These are phyloP conservation scores for Dioscorea dumetorum DNA, from an alignment of 106 monocot species.

Conservation along the genomic window DNA sequence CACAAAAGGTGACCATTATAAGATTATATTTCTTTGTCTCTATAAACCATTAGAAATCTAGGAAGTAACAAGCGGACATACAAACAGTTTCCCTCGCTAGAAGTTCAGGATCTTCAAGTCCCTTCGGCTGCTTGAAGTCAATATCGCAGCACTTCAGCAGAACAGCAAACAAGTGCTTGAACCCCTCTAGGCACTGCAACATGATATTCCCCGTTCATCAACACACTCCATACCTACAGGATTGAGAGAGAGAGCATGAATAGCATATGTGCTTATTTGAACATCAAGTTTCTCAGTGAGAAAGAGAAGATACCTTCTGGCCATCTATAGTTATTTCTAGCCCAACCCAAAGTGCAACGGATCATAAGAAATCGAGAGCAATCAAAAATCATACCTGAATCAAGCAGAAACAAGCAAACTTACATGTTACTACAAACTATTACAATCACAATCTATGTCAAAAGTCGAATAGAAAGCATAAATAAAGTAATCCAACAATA, in stretches of 20 bases:
- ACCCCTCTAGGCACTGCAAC: constrained; percentile 56
- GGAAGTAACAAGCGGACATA: constrained; percentile 23
- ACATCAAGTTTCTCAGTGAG: neutral
- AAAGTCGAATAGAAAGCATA: neutral
- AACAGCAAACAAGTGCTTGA: constrained; percentile 34
- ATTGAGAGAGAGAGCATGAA: neutral
- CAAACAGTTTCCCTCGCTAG: constrained; percentile 64
- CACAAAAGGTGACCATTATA: neutral
- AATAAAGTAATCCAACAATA: neutral
- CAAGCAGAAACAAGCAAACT: neutral
- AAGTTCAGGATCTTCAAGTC: constrained; percentile 51
- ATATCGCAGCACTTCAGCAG: constrained; percentile 52
- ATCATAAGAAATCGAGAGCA: neutral
- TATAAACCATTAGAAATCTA: neutral
- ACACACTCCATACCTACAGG: constrained; percentile 33
- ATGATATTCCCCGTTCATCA: constrained; percentile 39
- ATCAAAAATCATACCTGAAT: neutral
- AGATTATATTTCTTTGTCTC: neutral
- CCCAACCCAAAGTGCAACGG: neutral
- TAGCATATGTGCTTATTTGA: neutral
- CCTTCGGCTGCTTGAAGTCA: constrained; percentile 41
- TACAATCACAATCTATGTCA: neutral
- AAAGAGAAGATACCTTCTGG: neutral
- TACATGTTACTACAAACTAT: neutral
- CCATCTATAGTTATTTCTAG: neutral